Evolutionary conservation across 2,329 filamentous ascomycete genomes (phyloP), one percentile per base, ranked within the genome.

Genomic region (Fusarium proliferatum): DNA sequence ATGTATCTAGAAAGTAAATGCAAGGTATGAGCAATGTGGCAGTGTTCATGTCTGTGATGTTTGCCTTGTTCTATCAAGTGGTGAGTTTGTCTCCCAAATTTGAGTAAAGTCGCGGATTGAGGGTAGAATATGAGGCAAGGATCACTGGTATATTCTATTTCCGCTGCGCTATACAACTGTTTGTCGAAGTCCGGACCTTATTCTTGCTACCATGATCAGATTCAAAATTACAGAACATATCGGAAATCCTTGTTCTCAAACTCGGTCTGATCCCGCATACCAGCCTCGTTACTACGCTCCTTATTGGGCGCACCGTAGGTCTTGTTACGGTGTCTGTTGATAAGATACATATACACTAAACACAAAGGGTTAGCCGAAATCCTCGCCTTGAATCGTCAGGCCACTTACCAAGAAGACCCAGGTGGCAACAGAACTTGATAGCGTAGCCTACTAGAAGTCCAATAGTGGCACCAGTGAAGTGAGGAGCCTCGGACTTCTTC

Each of bases 181-280:
- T n/a, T 53, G 33, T 15, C 13, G 34, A n/a, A 26, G n/a, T 16
- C 26, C 26, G 26, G 26, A 6, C 26, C 26, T 7, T 28, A 28
- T 28, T 28, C 26, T 28, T 30, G 30, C 30, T 30, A 30, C 11
- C 30, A 30, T 9, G 30, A 30, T 11, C 30, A 30, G 15, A 16
- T 21, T 4, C 16, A 2, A 30, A 9, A 30, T 16, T 61, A 66
- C 10, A 67, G 45, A 17, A 67, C 61, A 16, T 67, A 65, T 48
- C 61, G 49, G 42, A 67, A 67, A 23, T 67, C 61, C 46, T 67
- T 67, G n/a, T 67, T 65, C 52, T 60, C 39, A 11, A 67, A 65
- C n/a, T 67, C 61, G 6, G 64, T 67, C 53, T 67, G 67, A 42
- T 70, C 64, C 19, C 53, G 30, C 64, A 68, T 68, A 51, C 58